Evolutionary conservation across 495 filamentous ascomycete genomes (phyloP).

Genomic region (Aspergillus nidulans): DNA sequence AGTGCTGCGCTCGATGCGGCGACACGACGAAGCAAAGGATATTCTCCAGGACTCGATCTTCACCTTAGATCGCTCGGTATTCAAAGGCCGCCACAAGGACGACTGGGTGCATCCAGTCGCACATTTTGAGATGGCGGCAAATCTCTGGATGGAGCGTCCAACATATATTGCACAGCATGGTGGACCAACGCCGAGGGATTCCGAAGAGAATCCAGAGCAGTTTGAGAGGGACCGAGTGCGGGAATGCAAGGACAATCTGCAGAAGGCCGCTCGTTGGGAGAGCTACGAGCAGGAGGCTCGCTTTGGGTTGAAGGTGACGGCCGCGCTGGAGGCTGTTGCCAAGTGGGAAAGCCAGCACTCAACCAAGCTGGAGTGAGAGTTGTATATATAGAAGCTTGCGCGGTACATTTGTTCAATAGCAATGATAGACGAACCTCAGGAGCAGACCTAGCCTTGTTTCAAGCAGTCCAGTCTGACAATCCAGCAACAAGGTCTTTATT

Average conservation of each 20-base stretch:
- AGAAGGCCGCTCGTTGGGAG: conserved; percentile 81
- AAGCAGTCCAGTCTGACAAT: no score
- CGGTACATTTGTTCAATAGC: conserved; percentile 9
- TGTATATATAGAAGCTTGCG: conserved; percentile 10
- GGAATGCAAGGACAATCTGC: conserved; percentile 68
- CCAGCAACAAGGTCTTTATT: no score
- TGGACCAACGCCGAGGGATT: conserved; percentile 9
- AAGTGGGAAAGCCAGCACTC: conserved; percentile 52
- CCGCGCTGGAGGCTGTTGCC: conserved; percentile 70
- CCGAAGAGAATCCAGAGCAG: conserved; percentile 21
- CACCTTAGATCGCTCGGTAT: conserved; percentile 57
- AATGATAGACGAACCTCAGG: not conserved
- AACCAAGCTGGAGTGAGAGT: conserved; percentile 4
- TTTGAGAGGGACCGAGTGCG: conserved; percentile 49
- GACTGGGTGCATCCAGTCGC: conserved; percentile 78
- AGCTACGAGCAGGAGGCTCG: conserved; percentile 81
- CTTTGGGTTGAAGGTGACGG: conserved; percentile 79
- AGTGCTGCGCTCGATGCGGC: conserved; percentile 57
- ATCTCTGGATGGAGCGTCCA: conserved; percentile 66
- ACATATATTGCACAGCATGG: conserved; percentile 32
- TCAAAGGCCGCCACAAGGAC: conserved; percentile 72
- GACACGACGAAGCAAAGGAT: conserved; percentile 58
- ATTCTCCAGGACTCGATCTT: conserved; percentile 59
- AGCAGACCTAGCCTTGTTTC: not conserved
- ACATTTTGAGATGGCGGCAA: conserved; percentile 84